Base-by-base conservation (phyloP, 2,329 filamentous ascomycete genomes). In the Cladosporium sp. region DNA sequence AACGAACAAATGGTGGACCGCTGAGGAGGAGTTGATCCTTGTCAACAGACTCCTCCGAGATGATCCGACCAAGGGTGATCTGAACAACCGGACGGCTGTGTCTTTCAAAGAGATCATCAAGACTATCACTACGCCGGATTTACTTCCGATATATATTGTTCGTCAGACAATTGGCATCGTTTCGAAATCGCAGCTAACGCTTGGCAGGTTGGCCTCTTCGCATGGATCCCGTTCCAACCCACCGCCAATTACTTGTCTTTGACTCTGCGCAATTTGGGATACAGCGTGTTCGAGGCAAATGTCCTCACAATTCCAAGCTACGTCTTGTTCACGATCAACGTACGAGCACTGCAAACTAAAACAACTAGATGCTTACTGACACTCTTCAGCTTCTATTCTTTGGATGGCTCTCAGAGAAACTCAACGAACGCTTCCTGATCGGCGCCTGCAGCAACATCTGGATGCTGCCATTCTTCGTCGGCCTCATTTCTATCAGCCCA, bases 11-110 rank as follows among this genome's bases (percentile, higher is more conserved):
- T 85, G 84, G 84, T 86, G 85, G 64, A 79, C 71, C 2, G 83
- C 86, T 61, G 73, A 73, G 2, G 82, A 88, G 61, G 84, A 88
- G 60, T 77, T 80, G 52, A 84, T 85, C 56, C 75, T 84, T 54
- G 79, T 85, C 19, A 84, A 84, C 56, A 71, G 80, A 1, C 69
- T 80, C 11, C 68, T 83, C 1, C 76, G 82, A 1, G 82, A 85
- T 38, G 82, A 84, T 54, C 79, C 80, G 0, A 61, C 58, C 51
- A 65, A 65, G 32, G 78, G 77, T 49, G 73, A 75, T 47, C 82
- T 84, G 78, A 78, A 83, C 62, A 83, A 83, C 58, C 74, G 80
- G 4, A 70, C 82, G 60, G 74, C 76, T 0, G 74, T 83, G 27
- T 78, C 76, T 1, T 71, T 68, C 12, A 69, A 72, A 42, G 34